Percentiles rank a stretch among this genome's conserved stretches.
phyloP scores from a whole-genome alignment of 2,329 filamentous ascomycete species.

The Aspergillus sergii region DNA sequence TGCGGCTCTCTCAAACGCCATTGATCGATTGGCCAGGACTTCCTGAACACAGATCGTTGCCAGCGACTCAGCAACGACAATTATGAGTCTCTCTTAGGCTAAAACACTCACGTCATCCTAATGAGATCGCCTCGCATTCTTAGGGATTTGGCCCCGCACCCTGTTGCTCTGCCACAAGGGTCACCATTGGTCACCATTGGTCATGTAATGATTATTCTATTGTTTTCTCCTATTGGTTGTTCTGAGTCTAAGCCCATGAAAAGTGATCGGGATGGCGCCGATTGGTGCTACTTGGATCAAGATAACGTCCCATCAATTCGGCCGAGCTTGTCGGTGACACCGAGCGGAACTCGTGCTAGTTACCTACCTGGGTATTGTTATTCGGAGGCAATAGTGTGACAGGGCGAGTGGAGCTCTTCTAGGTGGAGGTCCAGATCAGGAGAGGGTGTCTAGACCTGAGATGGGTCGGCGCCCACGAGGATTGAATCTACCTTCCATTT shows the following conservation, averaged over 20 bases:
- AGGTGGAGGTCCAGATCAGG: not conserved
- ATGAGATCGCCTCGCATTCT: not conserved
- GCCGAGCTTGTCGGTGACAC: not conserved
- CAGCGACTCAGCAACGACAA: not conserved
- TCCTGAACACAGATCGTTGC: not conserved
- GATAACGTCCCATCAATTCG: not conserved
- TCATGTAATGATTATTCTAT: not conserved
- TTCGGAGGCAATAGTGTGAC: not conserved
- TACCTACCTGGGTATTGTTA: not conserved
- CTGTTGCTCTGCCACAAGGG: not conserved
- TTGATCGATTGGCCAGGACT: not conserved
- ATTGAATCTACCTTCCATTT: not conserved
- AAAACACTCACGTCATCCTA: not conserved
- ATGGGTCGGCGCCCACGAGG: not conserved
- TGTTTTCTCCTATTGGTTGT: not conserved
- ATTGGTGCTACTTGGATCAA: not conserved
- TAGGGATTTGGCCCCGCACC: not conserved
- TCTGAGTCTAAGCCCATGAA: too few species aligned
- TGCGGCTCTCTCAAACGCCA: not conserved
- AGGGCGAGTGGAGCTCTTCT: not conserved
- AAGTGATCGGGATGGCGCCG: not conserved
- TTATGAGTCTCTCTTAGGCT: not conserved
- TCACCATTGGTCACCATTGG: not conserved
- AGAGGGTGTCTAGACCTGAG: not conserved
- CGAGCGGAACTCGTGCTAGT: not conserved